Evolutionary conservation across 2,329 filamentous ascomycete species (phyloP), one percentile per base, ranked within the genome.

Genomic region (Fusarium sp.): DNA sequence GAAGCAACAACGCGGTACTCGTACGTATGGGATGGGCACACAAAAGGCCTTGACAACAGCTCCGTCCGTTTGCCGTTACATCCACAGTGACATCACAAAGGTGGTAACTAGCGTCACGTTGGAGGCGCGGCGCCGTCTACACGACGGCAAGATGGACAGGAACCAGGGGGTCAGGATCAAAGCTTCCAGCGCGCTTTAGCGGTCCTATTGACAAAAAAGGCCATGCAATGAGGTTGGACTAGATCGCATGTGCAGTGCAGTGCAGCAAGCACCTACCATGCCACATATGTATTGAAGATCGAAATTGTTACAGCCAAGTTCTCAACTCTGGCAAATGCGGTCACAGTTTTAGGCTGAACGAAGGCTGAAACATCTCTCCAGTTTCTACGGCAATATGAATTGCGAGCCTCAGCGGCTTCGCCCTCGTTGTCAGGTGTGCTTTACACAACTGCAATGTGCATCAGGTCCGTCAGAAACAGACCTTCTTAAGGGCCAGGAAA

Each of bases 41-140:
- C 32, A n/a, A 41, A 52, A 41, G 40, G n/a, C 16, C 32, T 41
- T 20, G 49, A 65, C 32, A 48, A 30, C 48, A 59, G 32, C 22
- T 27, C 37, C 22, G 51, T 56, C 64, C 42, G 45, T 63, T 65
- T 54, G 52, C 51, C 46, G 60, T 62, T 54, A 60, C 56, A 70
- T 57, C 70, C 70, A 60, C 63, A 70, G 70, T 72, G 70, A 72
- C 70, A 72, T 72, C 70, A 72, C 63, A 51, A 52, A 47, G 47
- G 24, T 58, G 27, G 30, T 47, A 54, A 59, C 47, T 56, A 48
- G 64, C 59, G 57, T 63, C 30, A 67, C 52, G 52, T 59, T 58
- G 48, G 54, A 56, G 63, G 48, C 56, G 53, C 65, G 48, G 32
- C 49, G 68, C 59, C 58, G 47, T 60, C 61, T 66, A 18, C 56